A percentile compares a stretch with the other conserved stretches of the same genome.
Conservation (phyloP, 768 basidiomycete genomes). For the Naganishia randhawae region DNA sequence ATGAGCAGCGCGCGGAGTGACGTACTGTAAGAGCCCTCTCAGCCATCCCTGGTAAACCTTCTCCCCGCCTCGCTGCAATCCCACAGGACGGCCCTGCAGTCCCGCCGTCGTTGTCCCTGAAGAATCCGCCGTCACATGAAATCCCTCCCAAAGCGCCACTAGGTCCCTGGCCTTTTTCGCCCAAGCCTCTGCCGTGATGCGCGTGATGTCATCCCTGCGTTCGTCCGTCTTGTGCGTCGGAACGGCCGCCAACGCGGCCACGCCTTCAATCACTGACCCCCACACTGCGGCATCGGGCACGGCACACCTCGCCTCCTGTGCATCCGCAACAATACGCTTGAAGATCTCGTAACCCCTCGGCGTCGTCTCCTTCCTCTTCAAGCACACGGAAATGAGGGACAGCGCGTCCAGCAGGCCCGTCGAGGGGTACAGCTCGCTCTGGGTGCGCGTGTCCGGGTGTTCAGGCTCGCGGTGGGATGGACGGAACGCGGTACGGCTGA, state of each 20-base stretch:
- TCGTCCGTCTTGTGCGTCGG: background rate
- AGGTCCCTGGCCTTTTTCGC: constrained; percentile 62
- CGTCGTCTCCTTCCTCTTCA: constrained; percentile 40
- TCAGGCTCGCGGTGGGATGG: constrained; percentile 37
- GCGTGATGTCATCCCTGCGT: constrained; percentile 52
- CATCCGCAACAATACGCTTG: constrained; percentile 39
- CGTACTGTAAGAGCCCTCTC: constrained; percentile 35
- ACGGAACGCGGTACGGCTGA: constrained; percentile 30
- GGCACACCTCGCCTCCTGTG: constrained; percentile 22
- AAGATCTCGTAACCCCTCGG: constrained; percentile 48
- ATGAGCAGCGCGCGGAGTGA: background rate
- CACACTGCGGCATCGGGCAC: constrained; percentile 43
- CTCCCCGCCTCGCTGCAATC: constrained; percentile 35
- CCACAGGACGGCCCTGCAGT: constrained; percentile 19
- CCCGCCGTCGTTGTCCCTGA: too few species aligned
- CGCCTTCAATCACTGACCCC: constrained; percentile 42
- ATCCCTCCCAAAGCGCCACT: constrained; percentile 38
- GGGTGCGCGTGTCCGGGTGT: constrained; percentile 32
- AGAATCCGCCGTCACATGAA: constrained; percentile 18
- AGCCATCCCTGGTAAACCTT: constrained; percentile 48
- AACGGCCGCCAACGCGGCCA: constrained; percentile 16
- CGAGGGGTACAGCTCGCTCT: constrained; percentile 39
- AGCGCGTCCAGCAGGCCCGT: constrained; percentile 43
- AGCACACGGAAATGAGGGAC: constrained; percentile 47
- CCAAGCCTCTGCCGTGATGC: constrained; percentile 57